phyloP scores from a whole-genome alignment of 257 asterid genomes.

The Solanum chmielewskii region DNA sequence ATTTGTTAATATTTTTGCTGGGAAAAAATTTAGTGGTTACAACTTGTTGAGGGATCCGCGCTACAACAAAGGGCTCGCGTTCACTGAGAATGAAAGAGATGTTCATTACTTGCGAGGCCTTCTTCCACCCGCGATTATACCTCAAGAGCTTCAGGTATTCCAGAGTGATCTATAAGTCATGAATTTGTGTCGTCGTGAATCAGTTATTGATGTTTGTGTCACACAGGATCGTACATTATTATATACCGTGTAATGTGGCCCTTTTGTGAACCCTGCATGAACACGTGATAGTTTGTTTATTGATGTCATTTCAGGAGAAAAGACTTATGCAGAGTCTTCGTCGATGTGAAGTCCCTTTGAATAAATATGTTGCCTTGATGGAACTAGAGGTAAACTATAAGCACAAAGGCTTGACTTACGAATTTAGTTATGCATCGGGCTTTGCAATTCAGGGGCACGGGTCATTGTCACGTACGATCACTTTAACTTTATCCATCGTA shows the following conservation, averaged over 20 bases:
- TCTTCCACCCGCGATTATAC: slow-evolving; percentile 42
- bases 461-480: neutral
- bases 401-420: neutral
- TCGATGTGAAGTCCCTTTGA: slow-evolving; percentile 60
- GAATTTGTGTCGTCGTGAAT: neutral
- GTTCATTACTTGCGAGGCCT: slow-evolving; percentile 79
- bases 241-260: neutral
- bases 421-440: neutral
- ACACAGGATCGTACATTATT: neutral
- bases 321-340: slow-evolving; percentile 53
- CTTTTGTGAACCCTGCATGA: neutral
- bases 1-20: neutral
- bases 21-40: slow-evolving; percentile 35
- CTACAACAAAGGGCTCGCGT: slow-evolving; percentile 84
- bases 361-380: slow-evolving; percentile 72
- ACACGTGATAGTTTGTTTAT: neutral
- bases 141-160: slow-evolving; percentile 71
- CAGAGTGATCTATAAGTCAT: neutral
- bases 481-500: neutral
- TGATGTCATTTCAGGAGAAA: slow-evolving; percentile 48
- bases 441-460: neutral
- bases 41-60: slow-evolving; percentile 71
- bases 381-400: slow-evolving; percentile 55
- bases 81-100: slow-evolving; percentile 70
- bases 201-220: neutral